Conservation (phyloP, 2,329 filamentous ascomycete species). For the Sclerotiophoma versabilis region DNA sequence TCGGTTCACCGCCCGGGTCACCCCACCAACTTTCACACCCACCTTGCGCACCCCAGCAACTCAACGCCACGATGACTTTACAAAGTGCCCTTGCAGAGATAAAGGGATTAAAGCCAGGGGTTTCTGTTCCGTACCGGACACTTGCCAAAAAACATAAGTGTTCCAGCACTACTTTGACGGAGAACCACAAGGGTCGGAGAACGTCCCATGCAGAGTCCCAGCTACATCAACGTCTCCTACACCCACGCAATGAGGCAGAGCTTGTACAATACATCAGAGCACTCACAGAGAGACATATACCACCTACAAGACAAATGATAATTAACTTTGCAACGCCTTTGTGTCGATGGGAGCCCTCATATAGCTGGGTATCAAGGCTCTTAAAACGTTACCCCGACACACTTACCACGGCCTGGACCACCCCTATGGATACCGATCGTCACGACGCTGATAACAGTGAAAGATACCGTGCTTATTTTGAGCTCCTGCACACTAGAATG, state of each 20-base stretch:
- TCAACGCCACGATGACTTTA: not conserved
- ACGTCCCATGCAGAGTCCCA: not conserved
- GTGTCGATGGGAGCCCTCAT: not conserved
- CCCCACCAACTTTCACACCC: no score
- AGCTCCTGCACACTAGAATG: not conserved
- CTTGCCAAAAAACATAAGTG: conserved; percentile 32
- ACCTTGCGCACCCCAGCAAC: no score
- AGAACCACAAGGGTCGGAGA: not conserved
- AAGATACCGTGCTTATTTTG: not conserved
- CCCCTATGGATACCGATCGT: no score
- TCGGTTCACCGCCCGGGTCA: not conserved
- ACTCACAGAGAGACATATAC: no score
- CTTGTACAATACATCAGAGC: no score
- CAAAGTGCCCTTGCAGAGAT: not conserved
- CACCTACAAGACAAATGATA: no score
- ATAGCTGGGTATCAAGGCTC: no score
- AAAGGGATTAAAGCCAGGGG: not conserved
- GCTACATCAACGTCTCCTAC: conserved; percentile 51
- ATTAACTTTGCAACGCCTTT: not conserved
- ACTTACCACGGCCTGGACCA: no score
- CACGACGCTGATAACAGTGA: not conserved
- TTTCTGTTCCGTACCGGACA: conserved; percentile 51
- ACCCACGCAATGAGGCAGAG: no score
- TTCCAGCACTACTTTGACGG: not conserved
- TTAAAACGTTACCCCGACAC: no score